These are phyloP conservation scores for Leishmania amazonensis DNA, from an alignment of 208 protist genomes.

Conservation along the genomic window DNA sequence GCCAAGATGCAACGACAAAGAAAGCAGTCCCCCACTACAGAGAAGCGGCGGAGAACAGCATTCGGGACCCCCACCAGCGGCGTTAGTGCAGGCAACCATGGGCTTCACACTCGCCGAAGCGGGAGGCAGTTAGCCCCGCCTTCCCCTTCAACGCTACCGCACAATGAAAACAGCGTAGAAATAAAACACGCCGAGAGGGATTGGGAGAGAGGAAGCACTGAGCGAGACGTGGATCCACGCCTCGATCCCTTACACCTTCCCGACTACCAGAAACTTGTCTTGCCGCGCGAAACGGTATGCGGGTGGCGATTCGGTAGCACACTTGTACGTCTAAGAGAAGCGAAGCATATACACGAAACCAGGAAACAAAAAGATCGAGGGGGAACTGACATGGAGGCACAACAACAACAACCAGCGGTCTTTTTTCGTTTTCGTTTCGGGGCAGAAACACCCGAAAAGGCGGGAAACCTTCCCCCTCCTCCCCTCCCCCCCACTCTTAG, in stretches of 20 bases:
- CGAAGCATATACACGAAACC: background rate
- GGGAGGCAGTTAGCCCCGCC: background rate
- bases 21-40: background rate
- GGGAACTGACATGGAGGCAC: no score
- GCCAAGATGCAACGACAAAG: background rate
- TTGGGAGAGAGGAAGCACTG: background rate
- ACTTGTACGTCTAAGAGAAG: background rate
- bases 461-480: background rate
- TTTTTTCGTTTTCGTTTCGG: background rate
- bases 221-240: background rate
- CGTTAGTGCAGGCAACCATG: background rate
- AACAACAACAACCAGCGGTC: no score
- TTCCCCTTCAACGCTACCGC: background rate
- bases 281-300: background rate
- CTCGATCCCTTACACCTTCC: background rate
- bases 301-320: background rate
- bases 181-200: background rate
- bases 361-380: no score
- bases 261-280: background rate
- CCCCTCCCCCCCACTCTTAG: no score
- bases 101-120: background rate
- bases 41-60: background rate
- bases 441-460: background rate
- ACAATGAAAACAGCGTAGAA: background rate
- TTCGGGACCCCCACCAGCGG: background rate